These are phyloP conservation scores for Ehretia macrophylla DNA, from an alignment of 257 asterid genomes.

Conservation along the genomic window DNA sequence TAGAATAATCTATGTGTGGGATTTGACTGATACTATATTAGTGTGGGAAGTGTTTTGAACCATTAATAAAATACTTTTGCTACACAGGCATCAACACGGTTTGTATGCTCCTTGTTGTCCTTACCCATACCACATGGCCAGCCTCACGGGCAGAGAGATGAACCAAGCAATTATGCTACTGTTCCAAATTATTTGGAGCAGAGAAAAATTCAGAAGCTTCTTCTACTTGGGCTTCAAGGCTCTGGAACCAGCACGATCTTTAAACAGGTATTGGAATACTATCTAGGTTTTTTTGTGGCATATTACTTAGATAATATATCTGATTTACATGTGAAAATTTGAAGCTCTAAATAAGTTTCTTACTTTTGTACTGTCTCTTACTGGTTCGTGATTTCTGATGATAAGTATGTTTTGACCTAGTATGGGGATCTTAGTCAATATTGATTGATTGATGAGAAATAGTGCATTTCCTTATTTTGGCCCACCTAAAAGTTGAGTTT, in stretches of 20 bases:
- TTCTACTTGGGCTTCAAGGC: constrained; percentile 79
- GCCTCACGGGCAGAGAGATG: constrained; percentile 67
- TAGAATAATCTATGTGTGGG: neutral
- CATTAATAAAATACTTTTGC: constrained; percentile 3
- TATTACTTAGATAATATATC: neutral
- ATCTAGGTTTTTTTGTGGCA: neutral
- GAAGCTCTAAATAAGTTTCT: too few species aligned
- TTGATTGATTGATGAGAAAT: too few species aligned
- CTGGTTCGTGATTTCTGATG: too few species aligned
- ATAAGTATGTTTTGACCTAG: too few species aligned
- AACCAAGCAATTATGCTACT: constrained; percentile 65
- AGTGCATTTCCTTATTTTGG: too few species aligned
- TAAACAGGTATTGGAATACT: constrained; percentile 59
- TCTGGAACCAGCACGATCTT: constrained; percentile 96
- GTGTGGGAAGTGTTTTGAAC: constrained; percentile 8
- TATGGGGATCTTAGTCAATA: too few species aligned
- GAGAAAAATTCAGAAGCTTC: constrained; percentile 75
- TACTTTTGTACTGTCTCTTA: too few species aligned
- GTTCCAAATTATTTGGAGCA: constrained; percentile 74
- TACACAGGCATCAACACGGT: constrained; percentile 77
- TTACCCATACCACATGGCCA: constrained; percentile 91
- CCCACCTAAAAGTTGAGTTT: too few species aligned
- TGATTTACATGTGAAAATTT: too few species aligned
- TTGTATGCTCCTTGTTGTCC: constrained; percentile 80
- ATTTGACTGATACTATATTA: constrained; percentile 4